phyloP scores from a whole-genome alignment of 768 basidiomycete genomes.

The Tremella yokohamensis region DNA sequence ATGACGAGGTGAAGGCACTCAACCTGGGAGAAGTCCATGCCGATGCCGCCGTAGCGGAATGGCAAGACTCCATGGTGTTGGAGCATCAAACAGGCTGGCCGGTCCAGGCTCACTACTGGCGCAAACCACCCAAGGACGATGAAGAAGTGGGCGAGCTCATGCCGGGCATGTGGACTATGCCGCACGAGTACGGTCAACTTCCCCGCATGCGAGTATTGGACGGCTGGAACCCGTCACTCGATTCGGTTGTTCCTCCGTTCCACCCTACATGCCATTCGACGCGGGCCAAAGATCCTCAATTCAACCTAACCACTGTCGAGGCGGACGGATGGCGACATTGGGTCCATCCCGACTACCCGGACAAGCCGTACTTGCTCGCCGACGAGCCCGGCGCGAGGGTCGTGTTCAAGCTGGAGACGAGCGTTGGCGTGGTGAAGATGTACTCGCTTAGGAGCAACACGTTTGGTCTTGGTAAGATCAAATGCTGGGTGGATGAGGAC shows the following conservation, averaged over 20 bases:
- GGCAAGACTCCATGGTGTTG: not conserved
- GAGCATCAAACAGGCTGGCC: constrained; percentile 22
- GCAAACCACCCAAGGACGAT: constrained; percentile 16
- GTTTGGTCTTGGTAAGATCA: constrained; percentile 45
- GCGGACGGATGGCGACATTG: constrained; percentile 41
- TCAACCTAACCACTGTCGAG: constrained; percentile 38
- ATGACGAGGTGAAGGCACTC: not conserved
- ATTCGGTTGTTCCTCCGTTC: constrained; percentile 24
- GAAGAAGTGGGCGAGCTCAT: constrained; percentile 26
- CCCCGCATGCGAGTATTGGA: constrained; percentile 33
- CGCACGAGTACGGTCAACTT: constrained; percentile 31
- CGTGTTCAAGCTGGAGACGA: constrained; percentile 40
- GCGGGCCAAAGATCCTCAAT: constrained; percentile 24
- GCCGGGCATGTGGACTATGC: constrained; percentile 34
- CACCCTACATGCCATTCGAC: constrained; percentile 39
- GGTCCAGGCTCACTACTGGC: constrained; percentile 26
- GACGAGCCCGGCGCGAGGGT: constrained; percentile 34
- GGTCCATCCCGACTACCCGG: constrained; percentile 42
- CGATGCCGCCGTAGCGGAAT: not conserved
- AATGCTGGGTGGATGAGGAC: constrained; percentile 46
- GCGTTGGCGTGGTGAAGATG: constrained; percentile 45
- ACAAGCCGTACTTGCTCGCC: constrained; percentile 47
- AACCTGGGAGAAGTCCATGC: constrained; percentile 3
- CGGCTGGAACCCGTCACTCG: constrained; percentile 39
- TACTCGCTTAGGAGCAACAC: constrained; percentile 42